These are phyloP conservation scores for Fusarium multiceps DNA, from an alignment of 2,329 filamentous ascomycete genomes.

Conservation along the genomic window DNA sequence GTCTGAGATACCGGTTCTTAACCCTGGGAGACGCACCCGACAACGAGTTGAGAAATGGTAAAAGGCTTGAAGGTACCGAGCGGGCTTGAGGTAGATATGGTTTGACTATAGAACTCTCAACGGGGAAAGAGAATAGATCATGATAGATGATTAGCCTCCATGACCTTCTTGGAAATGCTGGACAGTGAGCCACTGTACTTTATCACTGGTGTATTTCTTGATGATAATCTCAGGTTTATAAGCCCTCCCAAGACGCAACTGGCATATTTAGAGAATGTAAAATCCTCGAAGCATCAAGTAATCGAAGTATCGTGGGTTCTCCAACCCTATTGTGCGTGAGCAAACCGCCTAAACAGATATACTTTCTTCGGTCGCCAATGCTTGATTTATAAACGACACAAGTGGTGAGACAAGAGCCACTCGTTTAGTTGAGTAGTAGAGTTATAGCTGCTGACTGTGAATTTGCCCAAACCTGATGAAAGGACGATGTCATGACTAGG, in stretches of 20 bases:
- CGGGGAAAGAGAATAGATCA: not conserved
- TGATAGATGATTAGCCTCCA: not conserved
- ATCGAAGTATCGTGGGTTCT: not conserved
- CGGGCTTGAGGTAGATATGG: not conserved
- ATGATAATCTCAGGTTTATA: not conserved
- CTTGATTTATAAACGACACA: not conserved
- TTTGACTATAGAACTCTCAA: not conserved
- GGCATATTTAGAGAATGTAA: not conserved
- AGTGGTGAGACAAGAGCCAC: not conserved
- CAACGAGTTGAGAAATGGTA: not conserved
- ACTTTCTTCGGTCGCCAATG: too few species aligned
- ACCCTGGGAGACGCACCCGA: not conserved
- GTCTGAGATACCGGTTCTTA: not conserved
- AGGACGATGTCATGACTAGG: too few species aligned
- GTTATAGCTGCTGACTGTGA: too few species aligned
- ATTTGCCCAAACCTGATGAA: too few species aligned
- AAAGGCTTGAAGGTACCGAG: not conserved
- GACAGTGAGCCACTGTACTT: not conserved
- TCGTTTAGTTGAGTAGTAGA: not conserved
- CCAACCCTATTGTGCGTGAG: too few species aligned
- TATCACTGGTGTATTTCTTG: not conserved
- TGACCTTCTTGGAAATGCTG: not conserved
- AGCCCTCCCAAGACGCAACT: not conserved
- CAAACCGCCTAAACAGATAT: too few species aligned
- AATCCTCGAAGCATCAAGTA: not conserved